Evolutionary conservation across 192 early-diverging fungal species (phyloP).

Genomic region (Gaertneriomyces semiglobifer): DNA sequence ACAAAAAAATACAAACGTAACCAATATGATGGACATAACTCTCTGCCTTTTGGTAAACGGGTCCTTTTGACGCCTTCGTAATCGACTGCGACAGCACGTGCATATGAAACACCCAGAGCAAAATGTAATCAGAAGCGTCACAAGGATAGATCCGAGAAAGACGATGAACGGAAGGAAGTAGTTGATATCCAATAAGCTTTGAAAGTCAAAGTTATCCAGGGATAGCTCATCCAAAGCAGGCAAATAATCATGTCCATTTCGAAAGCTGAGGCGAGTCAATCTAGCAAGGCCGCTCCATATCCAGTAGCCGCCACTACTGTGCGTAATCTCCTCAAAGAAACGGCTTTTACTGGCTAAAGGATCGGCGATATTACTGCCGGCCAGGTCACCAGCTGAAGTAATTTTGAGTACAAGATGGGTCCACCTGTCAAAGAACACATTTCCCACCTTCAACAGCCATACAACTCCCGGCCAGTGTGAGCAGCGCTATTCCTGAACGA

Average conservation of each 20-base stretch:
- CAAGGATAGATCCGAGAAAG: slow-evolving; percentile 13
- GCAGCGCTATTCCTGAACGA: no score
- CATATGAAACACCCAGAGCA: slow-evolving; percentile 23
- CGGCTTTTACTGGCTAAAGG: slow-evolving; percentile 1
- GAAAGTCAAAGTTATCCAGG: slow-evolving; percentile 22
- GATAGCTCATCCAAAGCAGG: slow-evolving; percentile 8
- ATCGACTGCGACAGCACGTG: slow-evolving; percentile 14
- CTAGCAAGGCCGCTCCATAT: slow-evolving; percentile 29
- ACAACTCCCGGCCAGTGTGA: no score
- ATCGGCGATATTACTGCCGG: slow-evolving; percentile 17
- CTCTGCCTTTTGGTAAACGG: slow-evolving; percentile 24
- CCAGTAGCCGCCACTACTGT: slow-evolving; percentile 16
- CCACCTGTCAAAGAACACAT: no score
- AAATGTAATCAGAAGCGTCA: slow-evolving; percentile 16
- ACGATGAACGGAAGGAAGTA: slow-evolving; percentile 11
- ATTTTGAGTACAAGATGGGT: no score
- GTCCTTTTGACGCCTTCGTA: slow-evolving; percentile 29
- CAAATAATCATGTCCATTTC: slow-evolving; percentile 12
- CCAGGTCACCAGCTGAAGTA: neutral
- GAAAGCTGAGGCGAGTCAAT: slow-evolving; percentile 10
- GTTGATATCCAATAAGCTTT: neutral
- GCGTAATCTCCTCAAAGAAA: slow-evolving; percentile 16
- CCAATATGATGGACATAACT: slow-evolving; percentile 1
- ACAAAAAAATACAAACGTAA: slow-evolving; percentile 20
- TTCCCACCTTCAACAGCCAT: no score